Evolutionary conservation across 2,329 filamentous ascomycete genomes (phyloP).

Genomic region (Fonsecaea nubica): DNA sequence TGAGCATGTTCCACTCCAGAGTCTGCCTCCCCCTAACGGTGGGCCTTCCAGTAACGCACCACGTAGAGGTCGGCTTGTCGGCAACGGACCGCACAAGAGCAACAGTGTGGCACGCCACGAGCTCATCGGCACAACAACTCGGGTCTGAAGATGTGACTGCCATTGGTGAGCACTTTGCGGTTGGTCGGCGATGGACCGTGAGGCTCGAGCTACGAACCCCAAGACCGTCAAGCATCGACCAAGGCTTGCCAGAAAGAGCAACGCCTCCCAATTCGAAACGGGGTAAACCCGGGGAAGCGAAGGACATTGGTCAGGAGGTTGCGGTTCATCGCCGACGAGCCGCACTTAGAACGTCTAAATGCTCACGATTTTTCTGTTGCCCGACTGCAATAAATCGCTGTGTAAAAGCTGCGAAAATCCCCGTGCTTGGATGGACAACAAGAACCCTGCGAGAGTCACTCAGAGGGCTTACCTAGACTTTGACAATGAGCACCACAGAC

Average conservation of each 20-base stretch:
- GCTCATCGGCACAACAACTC: background rate
- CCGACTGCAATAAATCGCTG: background rate
- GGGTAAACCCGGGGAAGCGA: background rate
- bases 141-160: background rate
- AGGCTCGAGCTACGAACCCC: background rate
- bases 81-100: background rate
- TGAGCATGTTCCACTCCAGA: background rate
- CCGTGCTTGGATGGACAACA: background rate
- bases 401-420: background rate
- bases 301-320: background rate
- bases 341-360: background rate
- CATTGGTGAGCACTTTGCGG: constrained; percentile 3
- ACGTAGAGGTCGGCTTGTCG: background rate
- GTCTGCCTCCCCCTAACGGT: background rate
- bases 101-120: background rate
- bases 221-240: background rate
- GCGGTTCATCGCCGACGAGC: constrained; percentile 12
- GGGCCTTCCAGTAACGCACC: background rate
- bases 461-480: background rate
- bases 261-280: background rate
- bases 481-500: constrained; percentile 5
- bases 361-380: background rate
- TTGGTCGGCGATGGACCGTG: constrained; percentile 10
- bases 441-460: background rate
- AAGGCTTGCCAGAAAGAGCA: background rate